These are phyloP conservation scores for Infundibulicybe gibba DNA, from an alignment of 768 basidiomycete genomes.

Conservation along the genomic window DNA sequence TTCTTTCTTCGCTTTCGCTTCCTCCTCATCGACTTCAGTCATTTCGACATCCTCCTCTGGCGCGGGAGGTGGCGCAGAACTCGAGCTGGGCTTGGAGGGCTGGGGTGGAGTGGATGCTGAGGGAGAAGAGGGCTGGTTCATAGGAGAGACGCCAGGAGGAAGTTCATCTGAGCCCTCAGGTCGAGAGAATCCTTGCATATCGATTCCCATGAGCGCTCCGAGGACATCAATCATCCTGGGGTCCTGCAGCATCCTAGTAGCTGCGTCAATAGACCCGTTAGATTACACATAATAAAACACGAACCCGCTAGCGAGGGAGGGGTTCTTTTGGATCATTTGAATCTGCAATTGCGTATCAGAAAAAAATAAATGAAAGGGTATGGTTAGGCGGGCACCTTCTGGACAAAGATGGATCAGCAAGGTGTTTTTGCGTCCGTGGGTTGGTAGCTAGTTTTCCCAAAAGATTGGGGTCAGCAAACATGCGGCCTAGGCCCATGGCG, in stretches of 20 bases:
- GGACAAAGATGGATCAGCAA: slow-evolving; percentile 83
- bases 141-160: slow-evolving; percentile 50
- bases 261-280: slow-evolving; percentile 4
- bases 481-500: slow-evolving; percentile 52
- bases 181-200: slow-evolving; percentile 82
- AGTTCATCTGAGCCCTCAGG: slow-evolving; percentile 82
- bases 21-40: slow-evolving; percentile 65
- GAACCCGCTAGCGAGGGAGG: slow-evolving; percentile 56
- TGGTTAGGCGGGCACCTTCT: slow-evolving; percentile 41
- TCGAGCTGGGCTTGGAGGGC: slow-evolving; percentile 34
- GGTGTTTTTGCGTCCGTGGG: slow-evolving; percentile 79
- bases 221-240: slow-evolving; percentile 93
- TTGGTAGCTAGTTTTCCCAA: slow-evolving; percentile 82
- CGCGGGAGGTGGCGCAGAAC: slow-evolving; percentile 30
- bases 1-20: slow-evolving; percentile 69
- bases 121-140: slow-evolving; percentile 30
- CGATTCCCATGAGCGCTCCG: slow-evolving; percentile 90
- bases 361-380: background rate
- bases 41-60: slow-evolving; percentile 61
- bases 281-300: slow-evolving; percentile 12
- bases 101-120: slow-evolving; percentile 43
- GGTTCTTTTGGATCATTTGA: slow-evolving; percentile 65
- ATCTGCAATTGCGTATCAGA: slow-evolving; percentile 36
- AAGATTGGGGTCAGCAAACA: slow-evolving; percentile 84
- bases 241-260: slow-evolving; percentile 59